Percentiles rank a stretch among this genome's conserved stretches.
These are phyloP conservation scores for Talaromyces sp. DNA, from an alignment of 2,329 filamentous ascomycete genomes.

Conservation along the genomic window DNA sequence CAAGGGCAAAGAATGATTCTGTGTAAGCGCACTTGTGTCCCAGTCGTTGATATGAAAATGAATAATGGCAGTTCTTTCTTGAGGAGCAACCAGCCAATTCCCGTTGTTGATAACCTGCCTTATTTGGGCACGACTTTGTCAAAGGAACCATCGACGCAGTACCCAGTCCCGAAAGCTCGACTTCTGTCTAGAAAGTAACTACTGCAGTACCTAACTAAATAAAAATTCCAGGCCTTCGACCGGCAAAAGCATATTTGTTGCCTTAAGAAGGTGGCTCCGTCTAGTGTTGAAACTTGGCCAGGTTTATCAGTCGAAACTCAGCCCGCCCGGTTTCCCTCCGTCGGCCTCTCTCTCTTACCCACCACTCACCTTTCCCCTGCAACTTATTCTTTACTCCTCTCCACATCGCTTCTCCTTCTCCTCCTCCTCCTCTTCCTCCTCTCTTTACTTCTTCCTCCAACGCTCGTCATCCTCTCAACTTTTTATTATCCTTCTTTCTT, in stretches of 20 bases:
- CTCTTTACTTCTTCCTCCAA: not conserved
- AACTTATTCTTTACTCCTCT: slow-evolving; percentile 7
- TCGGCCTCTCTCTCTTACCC: slow-evolving; percentile 13
- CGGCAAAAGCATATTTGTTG: not conserved
- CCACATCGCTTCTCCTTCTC: slow-evolving; percentile 17
- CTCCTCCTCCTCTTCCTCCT: slow-evolving; percentile 15
- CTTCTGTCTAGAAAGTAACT: not conserved
- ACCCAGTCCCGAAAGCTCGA: not conserved
- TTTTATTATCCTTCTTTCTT: slow-evolving; percentile 17
- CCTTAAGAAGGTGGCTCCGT: slow-evolving; percentile 10
- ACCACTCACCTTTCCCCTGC: slow-evolving; percentile 17
- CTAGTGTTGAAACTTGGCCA: not conserved
- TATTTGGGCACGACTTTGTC: not conserved
- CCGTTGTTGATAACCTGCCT: not conserved
- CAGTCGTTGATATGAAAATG: not conserved
- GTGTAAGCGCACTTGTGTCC: not conserved
- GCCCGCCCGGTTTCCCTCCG: not conserved
- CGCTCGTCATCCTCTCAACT: slow-evolving; percentile 1
- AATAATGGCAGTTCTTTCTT: too few species aligned
- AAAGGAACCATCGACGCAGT: not conserved
- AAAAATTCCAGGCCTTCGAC: not conserved
- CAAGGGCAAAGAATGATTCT: not conserved
- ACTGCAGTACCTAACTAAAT: too few species aligned
- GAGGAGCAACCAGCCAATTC: not conserved
- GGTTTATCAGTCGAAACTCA: slow-evolving; percentile 1